Conservation (phyloP, 2,329 filamentous ascomycete genomes). For the Trichoderma koningii region DNA sequence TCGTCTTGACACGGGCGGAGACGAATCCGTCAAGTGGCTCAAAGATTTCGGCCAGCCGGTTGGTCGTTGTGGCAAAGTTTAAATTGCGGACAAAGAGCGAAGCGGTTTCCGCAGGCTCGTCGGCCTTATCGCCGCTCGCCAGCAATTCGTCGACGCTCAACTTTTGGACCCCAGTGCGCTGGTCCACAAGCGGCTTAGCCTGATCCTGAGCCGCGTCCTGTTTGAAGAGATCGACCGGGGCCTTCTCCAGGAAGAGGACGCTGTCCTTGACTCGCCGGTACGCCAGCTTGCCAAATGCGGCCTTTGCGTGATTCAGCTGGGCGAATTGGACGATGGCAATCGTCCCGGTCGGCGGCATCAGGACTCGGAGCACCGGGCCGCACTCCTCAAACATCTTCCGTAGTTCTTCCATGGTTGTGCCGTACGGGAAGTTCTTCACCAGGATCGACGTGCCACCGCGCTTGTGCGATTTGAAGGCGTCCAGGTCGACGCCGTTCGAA, state of each 20-base stretch:
- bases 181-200: conserved; percentile 40
- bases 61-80: conserved; percentile 84
- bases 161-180: conserved; percentile 56
- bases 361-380: conserved; percentile 75
- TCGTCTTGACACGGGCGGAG: conserved; percentile 88
- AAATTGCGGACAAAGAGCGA: conserved; percentile 93
- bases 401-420: conserved; percentile 77
- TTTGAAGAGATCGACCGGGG: conserved; percentile 76
- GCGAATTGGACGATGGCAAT: conserved; percentile 92
- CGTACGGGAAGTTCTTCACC: conserved; percentile 92
- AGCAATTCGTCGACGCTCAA: conserved; percentile 70
- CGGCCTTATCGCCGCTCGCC: conserved; percentile 54
- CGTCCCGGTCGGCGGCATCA: conserved; percentile 91
- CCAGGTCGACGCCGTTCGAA: conserved; percentile 84
- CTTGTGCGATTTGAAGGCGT: conserved; percentile 83
- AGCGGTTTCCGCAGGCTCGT: conserved; percentile 63
- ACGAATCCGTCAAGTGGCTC: conserved; percentile 82
- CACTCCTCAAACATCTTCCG: conserved; percentile 81
- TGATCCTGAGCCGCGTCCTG: conserved; percentile 36
- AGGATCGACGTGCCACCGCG: conserved; percentile 85
- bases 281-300: conserved; percentile 80
- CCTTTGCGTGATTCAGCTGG: conserved; percentile 74
- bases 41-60: conserved; percentile 75
- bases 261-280: conserved; percentile 91
- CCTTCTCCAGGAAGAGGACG: conserved; percentile 90